Evolutionary conservation across 108 stramenopile species (phyloP), one percentile per base, ranked within the genome.

Genomic region (Skeletonema grethae): DNA sequence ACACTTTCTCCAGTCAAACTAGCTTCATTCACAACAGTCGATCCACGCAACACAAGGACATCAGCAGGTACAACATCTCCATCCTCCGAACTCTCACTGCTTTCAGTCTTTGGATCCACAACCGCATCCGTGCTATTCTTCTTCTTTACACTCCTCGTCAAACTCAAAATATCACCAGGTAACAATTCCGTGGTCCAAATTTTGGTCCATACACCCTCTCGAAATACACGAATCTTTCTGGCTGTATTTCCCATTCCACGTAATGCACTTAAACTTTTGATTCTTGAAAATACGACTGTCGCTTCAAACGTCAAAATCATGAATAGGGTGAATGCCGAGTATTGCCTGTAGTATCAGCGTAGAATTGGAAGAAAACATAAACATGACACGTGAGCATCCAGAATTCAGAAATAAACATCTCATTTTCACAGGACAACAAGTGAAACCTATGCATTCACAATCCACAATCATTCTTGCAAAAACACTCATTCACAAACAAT

Each of bases 31-130:
- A 97, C 94, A 5, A 98, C 97, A 10, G 94, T 91, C 7, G 90
- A 85, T 7, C 97, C 98, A 18, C 85, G 76, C 36, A 98, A 71
- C 18, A 98, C 61, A 1, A 98, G 69, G 39, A 97, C 77, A 87
- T 98, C 98, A n/a, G 97, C 97, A 9, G 97, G 97, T 8, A 98
- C 91, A 3, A 96, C 77, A 77, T 94, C 96, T 18, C 93, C 96
- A 55, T 88, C 89, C 25, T 92, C 91, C 13, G 50, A 13, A 57
- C 32, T 50, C 31, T 39, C 35, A 31, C 22, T 58, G 1, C 4
- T 20, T 20, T 13, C 41, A 12, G 9, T 7, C 65, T 73, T 77
- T 10, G 31, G 38, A 53, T 90, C 87, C 62, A 77, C 73, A 28
- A 86, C 62, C 28, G 30, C 63, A 7, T 67, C 73, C 0, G 68